These are phyloP conservation scores for Yamadazyma mexicana DNA, from an alignment of 1,139 yeast species.

Conservation along the genomic window DNA sequence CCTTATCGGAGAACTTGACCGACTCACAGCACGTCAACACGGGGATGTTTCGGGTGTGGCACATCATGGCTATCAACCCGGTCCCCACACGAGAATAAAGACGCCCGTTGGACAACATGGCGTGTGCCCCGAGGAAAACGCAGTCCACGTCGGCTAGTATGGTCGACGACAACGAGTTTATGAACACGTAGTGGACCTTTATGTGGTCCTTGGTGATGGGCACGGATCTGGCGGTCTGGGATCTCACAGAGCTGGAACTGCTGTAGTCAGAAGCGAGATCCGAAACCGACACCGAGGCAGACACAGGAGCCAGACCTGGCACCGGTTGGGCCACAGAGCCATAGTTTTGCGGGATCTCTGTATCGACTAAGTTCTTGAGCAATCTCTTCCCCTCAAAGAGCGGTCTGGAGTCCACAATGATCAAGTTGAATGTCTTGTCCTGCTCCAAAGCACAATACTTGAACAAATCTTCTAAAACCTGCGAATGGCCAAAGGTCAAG, in stretches of 20 bases:
- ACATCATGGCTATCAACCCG: constrained; percentile 89
- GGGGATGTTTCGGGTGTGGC: constrained; percentile 85
- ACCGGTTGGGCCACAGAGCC: too few relatives aligned
- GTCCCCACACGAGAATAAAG: constrained; percentile 94
- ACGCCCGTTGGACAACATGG: constrained; percentile 93
- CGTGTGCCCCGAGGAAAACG: constrained; percentile 94
- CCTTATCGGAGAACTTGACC: constrained; percentile 91
- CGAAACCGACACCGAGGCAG: constrained; percentile 1
- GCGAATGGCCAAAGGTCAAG: constrained; percentile 85
- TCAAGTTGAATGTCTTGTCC: constrained; percentile 71
- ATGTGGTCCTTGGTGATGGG: constrained; percentile 39
- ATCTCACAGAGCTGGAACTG: constrained; percentile 37
- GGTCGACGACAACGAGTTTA: constrained; percentile 78
- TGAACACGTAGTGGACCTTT: constrained; percentile 61
- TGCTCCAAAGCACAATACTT: constrained; percentile 63
- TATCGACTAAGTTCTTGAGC: constrained; percentile 54
- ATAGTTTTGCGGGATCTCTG: constrained; percentile 29
- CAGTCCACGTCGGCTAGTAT: constrained; percentile 79
- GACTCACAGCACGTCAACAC: constrained; percentile 95
- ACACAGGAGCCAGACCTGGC: constrained; percentile 24
- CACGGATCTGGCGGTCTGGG: constrained; percentile 13
- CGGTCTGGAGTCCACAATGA: constrained; percentile 94
- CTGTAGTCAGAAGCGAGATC: constrained; percentile 33
- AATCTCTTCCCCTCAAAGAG: constrained; percentile 87
- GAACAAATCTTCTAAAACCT: constrained; percentile 76